A percentile compares a stretch with the other conserved stretches of the same genome.
phyloP scores from a whole-genome alignment of 2,329 filamentous ascomycete species.

The Dactylellina sp. region DNA sequence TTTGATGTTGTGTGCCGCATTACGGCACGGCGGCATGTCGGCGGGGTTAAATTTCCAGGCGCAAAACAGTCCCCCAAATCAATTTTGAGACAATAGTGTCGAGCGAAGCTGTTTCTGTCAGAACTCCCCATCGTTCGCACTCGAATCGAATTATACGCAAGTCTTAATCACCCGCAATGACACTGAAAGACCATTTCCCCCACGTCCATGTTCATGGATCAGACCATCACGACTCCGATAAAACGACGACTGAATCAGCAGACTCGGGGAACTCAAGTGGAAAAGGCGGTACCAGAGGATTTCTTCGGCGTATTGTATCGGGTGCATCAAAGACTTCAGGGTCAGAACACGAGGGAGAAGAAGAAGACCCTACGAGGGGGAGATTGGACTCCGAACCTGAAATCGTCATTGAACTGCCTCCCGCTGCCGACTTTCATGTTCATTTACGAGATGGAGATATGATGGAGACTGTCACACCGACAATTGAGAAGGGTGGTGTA shows the following conservation, averaged over 20 bases:
- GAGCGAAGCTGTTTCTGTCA: background rate
- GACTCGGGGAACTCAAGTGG: constrained; percentile 1
- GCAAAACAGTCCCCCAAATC: background rate
- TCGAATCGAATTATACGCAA: background rate
- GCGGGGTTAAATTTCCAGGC: constrained; percentile 31
- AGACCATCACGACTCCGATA: constrained; percentile 29
- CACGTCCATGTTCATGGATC: constrained; percentile 39
- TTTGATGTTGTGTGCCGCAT: no score
- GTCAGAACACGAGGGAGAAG: constrained; percentile 28
- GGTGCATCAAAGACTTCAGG: constrained; percentile 36
- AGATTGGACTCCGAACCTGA: constrained; percentile 32
- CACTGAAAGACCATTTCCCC: constrained; percentile 48
- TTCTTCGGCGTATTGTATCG: constrained; percentile 40
- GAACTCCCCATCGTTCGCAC: constrained; percentile 1
- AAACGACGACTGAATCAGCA: constrained; percentile 6
- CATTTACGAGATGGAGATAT: constrained; percentile 76
- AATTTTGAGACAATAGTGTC: background rate
- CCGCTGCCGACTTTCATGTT: constrained; percentile 65
- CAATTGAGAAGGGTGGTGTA: constrained; percentile 72
- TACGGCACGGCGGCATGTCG: constrained; percentile 27
- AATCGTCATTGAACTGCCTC: constrained; percentile 58
- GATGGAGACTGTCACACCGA: constrained; percentile 71
- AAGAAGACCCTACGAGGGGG: background rate
- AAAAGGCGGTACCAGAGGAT: constrained; percentile 28
- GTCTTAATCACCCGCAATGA: constrained; percentile 21